Conservation (phyloP, 1,139 yeast genomes). For the Kodamaea ohmeri region DNA sequence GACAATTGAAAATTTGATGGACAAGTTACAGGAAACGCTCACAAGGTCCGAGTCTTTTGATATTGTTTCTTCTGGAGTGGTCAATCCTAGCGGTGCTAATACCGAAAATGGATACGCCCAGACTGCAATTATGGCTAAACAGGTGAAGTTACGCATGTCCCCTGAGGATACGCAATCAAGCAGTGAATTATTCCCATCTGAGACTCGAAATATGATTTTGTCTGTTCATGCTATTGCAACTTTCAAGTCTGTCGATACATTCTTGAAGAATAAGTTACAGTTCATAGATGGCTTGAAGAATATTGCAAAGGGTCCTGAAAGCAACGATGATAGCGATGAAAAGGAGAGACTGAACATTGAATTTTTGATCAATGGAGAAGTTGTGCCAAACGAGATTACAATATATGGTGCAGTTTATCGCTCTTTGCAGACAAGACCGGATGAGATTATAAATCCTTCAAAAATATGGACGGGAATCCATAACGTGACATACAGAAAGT, state of each 20-base stretch:
- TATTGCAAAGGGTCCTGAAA: constrained; percentile 10
- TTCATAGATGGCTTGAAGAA: constrained; percentile 22
- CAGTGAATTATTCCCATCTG: constrained; percentile 25
- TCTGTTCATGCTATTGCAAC: constrained; percentile 92
- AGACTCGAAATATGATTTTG: constrained; percentile 45
- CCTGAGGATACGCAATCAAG: constrained; percentile 24
- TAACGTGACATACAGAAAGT: constrained; percentile 50
- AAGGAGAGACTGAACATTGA: constrained; percentile 34
- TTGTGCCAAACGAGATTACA: constrained; percentile 67
- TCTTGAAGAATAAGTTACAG: constrained; percentile 42
- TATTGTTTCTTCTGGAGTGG: constrained; percentile 55
- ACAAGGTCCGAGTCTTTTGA: constrained; percentile 77
- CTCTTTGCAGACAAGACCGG: constrained; percentile 40
- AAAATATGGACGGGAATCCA: constrained; percentile 59
- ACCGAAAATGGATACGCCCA: constrained; percentile 21
- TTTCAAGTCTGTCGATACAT: constrained; percentile 66
- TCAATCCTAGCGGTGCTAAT: constrained; percentile 11
- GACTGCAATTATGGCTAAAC: constrained; percentile 69
- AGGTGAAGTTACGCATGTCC: constrained; percentile 56
- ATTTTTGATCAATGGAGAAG: constrained; percentile 60
- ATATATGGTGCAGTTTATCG: constrained; percentile 77
- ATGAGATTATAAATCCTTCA: constrained; percentile 46
- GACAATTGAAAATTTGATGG: constrained; percentile 44
- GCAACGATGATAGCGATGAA: constrained; percentile 14
- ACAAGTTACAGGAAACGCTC: constrained; percentile 68